Conservation (phyloP, 768 basidiomycete genomes). For the Leucogyrophana mollusca region DNA sequence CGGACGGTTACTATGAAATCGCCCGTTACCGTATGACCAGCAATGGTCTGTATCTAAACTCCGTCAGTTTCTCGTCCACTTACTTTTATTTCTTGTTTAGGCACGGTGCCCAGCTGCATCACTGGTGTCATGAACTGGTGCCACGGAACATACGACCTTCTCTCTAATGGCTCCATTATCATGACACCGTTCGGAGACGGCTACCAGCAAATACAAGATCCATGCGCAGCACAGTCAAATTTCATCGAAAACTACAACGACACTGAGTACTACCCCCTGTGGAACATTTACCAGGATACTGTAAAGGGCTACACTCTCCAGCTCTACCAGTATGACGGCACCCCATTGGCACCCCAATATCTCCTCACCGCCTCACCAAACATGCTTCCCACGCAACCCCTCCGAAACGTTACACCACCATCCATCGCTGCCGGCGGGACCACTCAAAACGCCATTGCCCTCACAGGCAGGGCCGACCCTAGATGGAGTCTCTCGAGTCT, state of each 20-base stretch:
- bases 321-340: constrained; percentile 76
- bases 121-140: constrained; percentile 86
- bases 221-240: constrained; percentile 86
- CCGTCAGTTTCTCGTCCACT: neutral
- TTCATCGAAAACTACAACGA: constrained; percentile 83
- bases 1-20: constrained; percentile 81
- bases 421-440: constrained; percentile 9
- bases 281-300: constrained; percentile 74
- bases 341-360: constrained; percentile 71
- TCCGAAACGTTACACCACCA: constrained; percentile 53
- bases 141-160: constrained; percentile 74
- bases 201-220: constrained; percentile 92
- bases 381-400: constrained; percentile 76
- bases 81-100: constrained; percentile 36
- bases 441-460: constrained; percentile 10
- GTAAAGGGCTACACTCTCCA: constrained; percentile 66
- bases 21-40: constrained; percentile 85
- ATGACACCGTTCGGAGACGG: constrained; percentile 81
- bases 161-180: constrained; percentile 77
- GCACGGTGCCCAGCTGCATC: constrained; percentile 84
- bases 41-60: constrained; percentile 60
- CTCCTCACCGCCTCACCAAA: constrained; percentile 68
- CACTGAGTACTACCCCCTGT: constrained; percentile 61
- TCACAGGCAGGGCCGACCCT: constrained; percentile 22
- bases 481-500: constrained; percentile 14